phyloP scores from a whole-genome alignment of 352 stramenopile genomes.

The Achlya hypogyna region DNA sequence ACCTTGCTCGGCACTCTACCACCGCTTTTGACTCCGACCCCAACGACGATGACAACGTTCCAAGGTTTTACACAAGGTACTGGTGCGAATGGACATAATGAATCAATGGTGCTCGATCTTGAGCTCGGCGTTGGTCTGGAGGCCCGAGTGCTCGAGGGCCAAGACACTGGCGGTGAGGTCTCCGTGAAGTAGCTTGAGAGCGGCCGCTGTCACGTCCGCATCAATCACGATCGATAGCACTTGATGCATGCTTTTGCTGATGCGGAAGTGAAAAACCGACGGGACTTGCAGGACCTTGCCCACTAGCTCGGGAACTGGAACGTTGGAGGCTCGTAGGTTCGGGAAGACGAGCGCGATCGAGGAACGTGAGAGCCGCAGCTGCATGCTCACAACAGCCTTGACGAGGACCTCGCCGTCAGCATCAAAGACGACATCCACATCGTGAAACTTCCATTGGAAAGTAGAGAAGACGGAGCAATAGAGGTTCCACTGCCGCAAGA shows the following conservation, averaged over 20 bases:
- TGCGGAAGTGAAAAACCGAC: not conserved
- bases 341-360: conserved; percentile 1
- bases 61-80: no score
- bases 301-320: not conserved
- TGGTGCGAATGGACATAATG: no score
- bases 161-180: not conserved
- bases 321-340: not conserved
- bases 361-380: not conserved
- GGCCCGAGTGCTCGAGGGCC: not conserved
- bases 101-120: not conserved
- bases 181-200: not conserved
- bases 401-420: not conserved
- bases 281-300: not conserved
- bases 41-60: no score
- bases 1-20: no score
- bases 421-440: not conserved
- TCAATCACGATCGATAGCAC: not conserved
- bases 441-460: not conserved
- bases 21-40: no score
- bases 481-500: not conserved
- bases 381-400: not conserved
- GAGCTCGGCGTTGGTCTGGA: not conserved
- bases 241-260: not conserved
- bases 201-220: not conserved
- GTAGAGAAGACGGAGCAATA: not conserved